A percentile compares a stretch with the other conserved stretches of the same genome.
These are phyloP conservation scores for Xylogone sp. DNA, from an alignment of 2,329 filamentous ascomycete species.

Conservation along the genomic window DNA sequence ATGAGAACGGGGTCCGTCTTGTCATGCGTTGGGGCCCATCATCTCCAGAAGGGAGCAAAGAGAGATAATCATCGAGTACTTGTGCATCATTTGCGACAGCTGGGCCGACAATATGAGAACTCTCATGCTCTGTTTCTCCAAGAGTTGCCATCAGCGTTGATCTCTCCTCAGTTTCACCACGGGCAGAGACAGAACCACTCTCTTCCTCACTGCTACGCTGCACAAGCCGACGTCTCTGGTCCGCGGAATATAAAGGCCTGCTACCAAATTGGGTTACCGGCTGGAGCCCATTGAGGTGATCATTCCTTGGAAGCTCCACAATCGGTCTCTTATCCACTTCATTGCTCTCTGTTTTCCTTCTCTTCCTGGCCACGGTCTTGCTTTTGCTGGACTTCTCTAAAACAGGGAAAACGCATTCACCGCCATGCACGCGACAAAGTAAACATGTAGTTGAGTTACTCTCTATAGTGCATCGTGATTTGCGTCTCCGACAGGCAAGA, in stretches of 20 bases:
- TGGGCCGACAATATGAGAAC: slow-evolving; percentile 52
- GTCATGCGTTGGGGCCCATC: slow-evolving; percentile 24
- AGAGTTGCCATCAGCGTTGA: not conserved
- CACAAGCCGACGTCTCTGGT: not conserved
- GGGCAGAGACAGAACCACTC: not conserved
- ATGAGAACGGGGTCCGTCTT: slow-evolving; percentile 27
- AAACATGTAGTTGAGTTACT: not conserved
- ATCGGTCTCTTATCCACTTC: not conserved
- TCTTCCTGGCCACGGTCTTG: not conserved
- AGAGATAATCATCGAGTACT: slow-evolving; percentile 56
- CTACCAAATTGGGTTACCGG: not conserved
- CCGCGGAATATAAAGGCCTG: not conserved
- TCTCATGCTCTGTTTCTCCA: not conserved
- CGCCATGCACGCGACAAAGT: not conserved
- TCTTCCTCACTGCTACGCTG: not conserved
- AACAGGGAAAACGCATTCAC: not conserved
- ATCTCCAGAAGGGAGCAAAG: slow-evolving; percentile 26
- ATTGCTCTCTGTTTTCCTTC: not conserved
- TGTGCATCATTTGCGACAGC: slow-evolving; percentile 57
- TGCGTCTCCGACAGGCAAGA: not conserved
- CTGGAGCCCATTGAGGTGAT: not conserved
- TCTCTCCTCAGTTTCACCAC: not conserved
- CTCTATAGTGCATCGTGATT: not conserved
- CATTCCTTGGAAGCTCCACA: not conserved
- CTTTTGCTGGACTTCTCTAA: not conserved